Evolutionary conservation across 2,329 filamentous ascomycete genomes (phyloP).

Genomic region (Colletotrichum lupini): DNA sequence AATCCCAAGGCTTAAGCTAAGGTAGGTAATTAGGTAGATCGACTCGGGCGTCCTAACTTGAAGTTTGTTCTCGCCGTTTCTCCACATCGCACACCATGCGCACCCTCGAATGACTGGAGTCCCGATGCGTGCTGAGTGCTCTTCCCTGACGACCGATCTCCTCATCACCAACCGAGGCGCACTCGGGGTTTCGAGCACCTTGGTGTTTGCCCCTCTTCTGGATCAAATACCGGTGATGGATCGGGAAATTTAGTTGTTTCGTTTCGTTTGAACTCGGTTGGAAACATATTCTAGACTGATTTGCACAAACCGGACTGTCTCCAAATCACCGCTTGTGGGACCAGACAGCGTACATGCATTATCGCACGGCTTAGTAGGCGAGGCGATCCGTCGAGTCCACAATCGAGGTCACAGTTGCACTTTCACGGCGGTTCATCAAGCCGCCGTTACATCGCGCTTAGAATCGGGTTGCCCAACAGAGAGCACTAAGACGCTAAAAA

Average conservation of each 20-base stretch:
- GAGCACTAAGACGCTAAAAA: slow-evolving; percentile 12
- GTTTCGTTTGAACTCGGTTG: slow-evolving; percentile 6
- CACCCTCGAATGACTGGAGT: slow-evolving; percentile 3
- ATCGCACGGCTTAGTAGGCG: slow-evolving; percentile 1
- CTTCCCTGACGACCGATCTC: slow-evolving; percentile 2
- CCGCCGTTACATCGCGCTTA: slow-evolving; percentile 29
- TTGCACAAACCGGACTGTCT: neutral
- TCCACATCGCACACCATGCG: slow-evolving; percentile 12
- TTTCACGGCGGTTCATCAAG: slow-evolving; percentile 15
- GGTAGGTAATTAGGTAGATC: neutral
- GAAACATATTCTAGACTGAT: neutral
- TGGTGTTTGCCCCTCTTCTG: slow-evolving; percentile 1
- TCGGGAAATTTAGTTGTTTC: slow-evolving; percentile 34
- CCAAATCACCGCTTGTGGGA: neutral
- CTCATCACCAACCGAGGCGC: slow-evolving; percentile 1
- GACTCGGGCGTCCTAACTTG: neutral
- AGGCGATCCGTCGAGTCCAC: slow-evolving; percentile 6
- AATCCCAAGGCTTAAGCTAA: neutral
- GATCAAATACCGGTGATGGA: slow-evolving; percentile 8
- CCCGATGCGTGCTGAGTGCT: neutral
- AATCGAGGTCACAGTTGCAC: neutral
- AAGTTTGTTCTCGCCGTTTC: slow-evolving; percentile 11
- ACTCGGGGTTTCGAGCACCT: neutral
- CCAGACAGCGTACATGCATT: neutral
- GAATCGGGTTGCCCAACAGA: slow-evolving; percentile 1